Conservation (phyloP, 805 yeast genomes). For the Saccharomycopsis lassenensis region DNA sequence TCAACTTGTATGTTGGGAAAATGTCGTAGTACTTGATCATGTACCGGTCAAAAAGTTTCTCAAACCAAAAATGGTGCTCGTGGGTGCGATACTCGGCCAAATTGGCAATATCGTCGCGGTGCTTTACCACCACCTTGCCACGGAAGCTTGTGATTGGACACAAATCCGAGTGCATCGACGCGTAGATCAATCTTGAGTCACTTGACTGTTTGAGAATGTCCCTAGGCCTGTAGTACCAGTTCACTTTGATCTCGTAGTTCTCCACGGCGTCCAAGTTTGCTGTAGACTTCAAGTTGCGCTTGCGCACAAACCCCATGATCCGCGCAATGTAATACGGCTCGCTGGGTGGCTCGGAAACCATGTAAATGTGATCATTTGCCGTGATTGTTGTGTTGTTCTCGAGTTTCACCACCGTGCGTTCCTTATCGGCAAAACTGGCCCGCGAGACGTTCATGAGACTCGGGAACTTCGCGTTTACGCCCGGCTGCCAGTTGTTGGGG, state of each 20-base stretch:
- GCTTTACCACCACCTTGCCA: slow-evolving; percentile 64
- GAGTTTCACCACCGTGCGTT: slow-evolving; percentile 13
- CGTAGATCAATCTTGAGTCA: slow-evolving; percentile 70
- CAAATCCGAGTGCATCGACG: slow-evolving; percentile 76
- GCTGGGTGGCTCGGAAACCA: slow-evolving; percentile 87
- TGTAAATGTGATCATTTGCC: slow-evolving; percentile 53
- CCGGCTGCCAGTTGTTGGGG: slow-evolving; percentile 17
- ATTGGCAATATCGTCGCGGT: slow-evolving; percentile 52
- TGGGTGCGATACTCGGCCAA: slow-evolving; percentile 41
- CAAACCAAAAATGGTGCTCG: slow-evolving; percentile 76
- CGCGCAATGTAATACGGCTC: slow-evolving; percentile 89
- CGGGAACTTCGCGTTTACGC: slow-evolving; percentile 6
- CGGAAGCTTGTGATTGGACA: slow-evolving; percentile 70
- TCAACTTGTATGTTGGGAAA: slow-evolving; percentile 48
- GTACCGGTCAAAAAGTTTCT: slow-evolving; percentile 74
- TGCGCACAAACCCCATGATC: slow-evolving; percentile 57
- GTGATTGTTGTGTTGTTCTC: slow-evolving; percentile 19
- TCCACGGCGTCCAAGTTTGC: slow-evolving; percentile 34
- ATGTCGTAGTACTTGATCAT: slow-evolving; percentile 77
- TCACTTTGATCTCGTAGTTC: slow-evolving; percentile 53
- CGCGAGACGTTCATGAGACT: slow-evolving; percentile 2
- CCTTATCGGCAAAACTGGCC: slow-evolving; percentile 3
- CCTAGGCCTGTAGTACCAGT: slow-evolving; percentile 86
- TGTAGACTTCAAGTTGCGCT: slow-evolving; percentile 22
- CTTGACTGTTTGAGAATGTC: slow-evolving; percentile 59